phyloP scores from a whole-genome alignment of 441 rosid genomes.

The Aleurites moluccanus region DNA sequence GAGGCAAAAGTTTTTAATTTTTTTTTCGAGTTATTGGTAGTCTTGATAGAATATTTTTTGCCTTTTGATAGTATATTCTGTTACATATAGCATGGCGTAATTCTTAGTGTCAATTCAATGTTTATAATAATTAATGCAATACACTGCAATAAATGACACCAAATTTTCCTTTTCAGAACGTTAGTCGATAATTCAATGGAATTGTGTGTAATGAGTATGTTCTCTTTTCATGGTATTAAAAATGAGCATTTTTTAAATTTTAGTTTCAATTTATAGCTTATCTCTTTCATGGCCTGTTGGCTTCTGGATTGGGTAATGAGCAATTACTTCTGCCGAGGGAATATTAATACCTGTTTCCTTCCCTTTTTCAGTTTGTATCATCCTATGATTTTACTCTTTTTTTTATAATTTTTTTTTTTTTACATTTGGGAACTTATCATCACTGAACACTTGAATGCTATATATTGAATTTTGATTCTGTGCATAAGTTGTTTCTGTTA shows the following conservation, averaged over 20 bases:
- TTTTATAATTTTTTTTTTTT: not conserved
- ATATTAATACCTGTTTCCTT: slow-evolving; percentile 1
- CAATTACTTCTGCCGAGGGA: slow-evolving; percentile 20
- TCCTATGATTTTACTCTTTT: not conserved
- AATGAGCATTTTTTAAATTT: not conserved
- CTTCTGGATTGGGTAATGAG: slow-evolving; percentile 24
- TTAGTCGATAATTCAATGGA: slow-evolving; percentile 18
- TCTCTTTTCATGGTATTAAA: slow-evolving; percentile 9
- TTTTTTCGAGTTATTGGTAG: slow-evolving; percentile 5
- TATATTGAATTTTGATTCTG: slow-evolving; percentile 19
- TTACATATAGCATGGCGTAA: slow-evolving; percentile 15
- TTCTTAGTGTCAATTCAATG: slow-evolving; percentile 17
- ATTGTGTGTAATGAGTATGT: slow-evolving; percentile 1
- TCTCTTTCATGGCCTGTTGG: slow-evolving; percentile 8
- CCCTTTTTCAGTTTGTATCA: not conserved
- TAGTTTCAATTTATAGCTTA: slow-evolving; percentile 7
- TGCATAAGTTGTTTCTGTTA: slow-evolving; percentile 17
- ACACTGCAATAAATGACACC: slow-evolving; percentile 18
- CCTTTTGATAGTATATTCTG: slow-evolving; percentile 12
- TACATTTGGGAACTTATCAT: slow-evolving; percentile 2
- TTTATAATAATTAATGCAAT: slow-evolving; percentile 20
- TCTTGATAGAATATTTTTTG: not conserved
- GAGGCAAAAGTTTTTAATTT: slow-evolving; percentile 20
- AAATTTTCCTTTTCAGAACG: slow-evolving; percentile 18
- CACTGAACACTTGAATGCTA: not conserved